Percentiles rank a stretch among this genome's conserved stretches.
Evolutionary conservation across 768 basidiomycete species (phyloP).

Genomic region (Auriscalpium orientale): DNA sequence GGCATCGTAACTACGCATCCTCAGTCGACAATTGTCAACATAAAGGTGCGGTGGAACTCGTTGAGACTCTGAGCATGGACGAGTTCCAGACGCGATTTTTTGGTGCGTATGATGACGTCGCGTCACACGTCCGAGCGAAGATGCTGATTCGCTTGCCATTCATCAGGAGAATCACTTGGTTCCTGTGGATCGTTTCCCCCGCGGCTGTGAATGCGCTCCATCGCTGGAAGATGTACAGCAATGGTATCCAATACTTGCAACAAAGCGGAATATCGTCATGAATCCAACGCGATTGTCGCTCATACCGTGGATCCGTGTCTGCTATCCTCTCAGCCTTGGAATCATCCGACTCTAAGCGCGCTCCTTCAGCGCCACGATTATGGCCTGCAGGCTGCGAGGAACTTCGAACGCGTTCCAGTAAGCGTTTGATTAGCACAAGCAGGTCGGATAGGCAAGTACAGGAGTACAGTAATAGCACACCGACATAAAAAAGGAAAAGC

Average conservation of each 20-base stretch:
- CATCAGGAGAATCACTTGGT: not conserved
- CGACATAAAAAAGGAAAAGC: too few relatives aligned
- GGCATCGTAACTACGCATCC: not conserved
- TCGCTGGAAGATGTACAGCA: not conserved
- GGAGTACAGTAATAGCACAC: too few relatives aligned
- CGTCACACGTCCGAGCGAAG: too few relatives aligned
- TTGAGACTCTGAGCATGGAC: not conserved
- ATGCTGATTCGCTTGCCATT: too few relatives aligned
- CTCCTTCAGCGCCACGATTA: conserved; percentile 25
- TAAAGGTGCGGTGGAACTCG: not conserved
- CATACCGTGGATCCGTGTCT: conserved; percentile 42
- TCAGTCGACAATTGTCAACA: not conserved
- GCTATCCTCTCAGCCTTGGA: conserved; percentile 27
- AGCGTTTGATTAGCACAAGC: too few relatives aligned
- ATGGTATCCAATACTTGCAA: too few relatives aligned
- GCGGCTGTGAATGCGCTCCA: not conserved
- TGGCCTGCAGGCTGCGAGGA: too few relatives aligned
- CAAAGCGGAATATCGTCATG: conserved; percentile 4
- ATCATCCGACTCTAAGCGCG: conserved; percentile 19
- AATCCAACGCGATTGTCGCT: not conserved
- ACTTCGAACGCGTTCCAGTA: too few relatives aligned
- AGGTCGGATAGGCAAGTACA: too few relatives aligned
- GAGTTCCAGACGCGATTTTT: too few relatives aligned
- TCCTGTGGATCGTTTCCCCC: not conserved
- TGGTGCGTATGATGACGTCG: too few relatives aligned